phyloP scores from a whole-genome alignment of 345 rosid species.

The Eucalyptus cloeziana region DNA sequence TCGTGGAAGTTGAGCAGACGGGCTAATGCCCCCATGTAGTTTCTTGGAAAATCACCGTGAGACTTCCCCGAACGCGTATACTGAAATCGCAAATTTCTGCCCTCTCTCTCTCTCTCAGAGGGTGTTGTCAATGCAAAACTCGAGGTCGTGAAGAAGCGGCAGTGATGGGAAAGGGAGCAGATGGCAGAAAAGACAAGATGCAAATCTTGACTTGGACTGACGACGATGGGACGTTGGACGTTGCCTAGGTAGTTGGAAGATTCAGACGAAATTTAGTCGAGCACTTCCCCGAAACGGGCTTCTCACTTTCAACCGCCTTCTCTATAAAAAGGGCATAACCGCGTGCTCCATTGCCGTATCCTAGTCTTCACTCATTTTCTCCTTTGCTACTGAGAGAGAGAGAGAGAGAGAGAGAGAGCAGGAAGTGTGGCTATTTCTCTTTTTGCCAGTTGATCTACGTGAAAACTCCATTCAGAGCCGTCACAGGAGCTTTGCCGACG shows the following conservation, averaged over 20 bases:
- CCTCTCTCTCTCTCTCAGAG: neutral
- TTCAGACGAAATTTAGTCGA: neutral
- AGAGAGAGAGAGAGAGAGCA: neutral
- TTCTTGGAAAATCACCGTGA: neutral
- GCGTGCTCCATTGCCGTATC: neutral
- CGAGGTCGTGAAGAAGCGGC: neutral
- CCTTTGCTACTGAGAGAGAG: neutral
- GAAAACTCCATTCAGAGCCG: neutral
- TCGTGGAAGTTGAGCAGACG: too few relatives aligned
- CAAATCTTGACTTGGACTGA: neutral
- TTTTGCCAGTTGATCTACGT: neutral
- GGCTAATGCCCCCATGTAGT: neutral
- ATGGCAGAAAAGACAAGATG: neutral
- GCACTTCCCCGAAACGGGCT: neutral
- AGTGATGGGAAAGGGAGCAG: neutral
- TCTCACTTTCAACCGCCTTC: neutral
- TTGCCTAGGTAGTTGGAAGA: neutral
- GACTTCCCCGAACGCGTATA: neutral
- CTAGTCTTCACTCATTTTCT: neutral
- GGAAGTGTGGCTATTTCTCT: neutral
- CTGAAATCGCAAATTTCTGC: neutral
- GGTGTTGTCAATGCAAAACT: too few relatives aligned
- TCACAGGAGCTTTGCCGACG: neutral
- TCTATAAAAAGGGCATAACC: neutral
- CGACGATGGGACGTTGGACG: neutral